Evolutionary conservation across 768 basidiomycete genomes (phyloP).

Genomic region (Lyophyllum shimeji): DNA sequence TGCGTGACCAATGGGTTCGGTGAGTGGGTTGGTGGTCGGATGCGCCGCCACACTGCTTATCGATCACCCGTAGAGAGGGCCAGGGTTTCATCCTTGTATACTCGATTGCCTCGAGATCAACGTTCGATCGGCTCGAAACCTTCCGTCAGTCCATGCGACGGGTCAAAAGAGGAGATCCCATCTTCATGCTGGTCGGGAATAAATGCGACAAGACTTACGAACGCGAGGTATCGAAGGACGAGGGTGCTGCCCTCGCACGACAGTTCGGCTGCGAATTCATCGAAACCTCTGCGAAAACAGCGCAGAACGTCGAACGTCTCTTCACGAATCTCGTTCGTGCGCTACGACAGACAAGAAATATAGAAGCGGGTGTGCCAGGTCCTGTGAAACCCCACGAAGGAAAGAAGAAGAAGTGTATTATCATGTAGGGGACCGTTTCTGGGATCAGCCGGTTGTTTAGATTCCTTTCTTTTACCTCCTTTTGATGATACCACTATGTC

Average conservation of each 20-base stretch:
- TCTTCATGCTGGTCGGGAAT: constrained; percentile 95
- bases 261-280: constrained; percentile 91
- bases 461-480: constrained; percentile 66
- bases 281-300: constrained; percentile 96
- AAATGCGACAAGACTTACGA: constrained; percentile 92
- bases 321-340: constrained; percentile 87
- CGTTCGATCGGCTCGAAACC: constrained; percentile 86
- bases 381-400: constrained; percentile 40
- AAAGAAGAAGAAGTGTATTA: constrained; percentile 62
- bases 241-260: constrained; percentile 79
- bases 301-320: constrained; percentile 86
- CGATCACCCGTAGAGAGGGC: constrained; percentile 64
- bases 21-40: constrained; percentile 38
- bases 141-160: constrained; percentile 89
- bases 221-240: constrained; percentile 89
- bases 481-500: constrained; percentile 79
- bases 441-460: constrained; percentile 66
- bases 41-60: constrained; percentile 10
- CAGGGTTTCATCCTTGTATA: constrained; percentile 98
- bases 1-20: constrained; percentile 98
- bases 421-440: constrained; percentile 74
- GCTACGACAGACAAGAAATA: constrained; percentile 69
- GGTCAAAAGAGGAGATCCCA: constrained; percentile 81
- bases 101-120: constrained; percentile 91
- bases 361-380: constrained; percentile 43